Percentiles rank a stretch among this genome's conserved stretches.
phyloP scores from a whole-genome alignment of 1,139 yeast species.

The Hansenula sp. region DNA sequence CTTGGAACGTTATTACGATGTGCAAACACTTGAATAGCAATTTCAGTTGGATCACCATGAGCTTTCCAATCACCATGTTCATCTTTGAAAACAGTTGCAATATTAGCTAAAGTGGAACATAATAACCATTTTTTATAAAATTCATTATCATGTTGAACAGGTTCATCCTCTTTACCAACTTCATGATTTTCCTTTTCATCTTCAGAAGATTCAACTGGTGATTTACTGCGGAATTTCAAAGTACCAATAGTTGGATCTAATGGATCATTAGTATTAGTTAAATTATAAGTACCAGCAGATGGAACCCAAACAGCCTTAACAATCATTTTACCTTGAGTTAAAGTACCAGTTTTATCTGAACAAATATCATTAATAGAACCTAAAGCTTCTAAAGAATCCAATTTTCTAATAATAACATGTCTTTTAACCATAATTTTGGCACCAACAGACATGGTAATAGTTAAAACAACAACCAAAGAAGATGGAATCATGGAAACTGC shows the following conservation, averaged over 20 bases:
- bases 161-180: constrained; percentile 25
- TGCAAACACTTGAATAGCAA: constrained; percentile 74
- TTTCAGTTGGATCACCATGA: constrained; percentile 83
- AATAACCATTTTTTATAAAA: constrained; percentile 45
- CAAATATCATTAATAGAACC: constrained; percentile 82
- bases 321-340: constrained; percentile 79
- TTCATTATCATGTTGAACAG: constrained; percentile 18
- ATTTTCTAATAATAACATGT: constrained; percentile 70
- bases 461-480: constrained; percentile 72
- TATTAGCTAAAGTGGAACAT: constrained; percentile 69
- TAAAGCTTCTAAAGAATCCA: constrained; percentile 74
- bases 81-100: constrained; percentile 51
- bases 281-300: constrained; percentile 60
- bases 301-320: constrained; percentile 75
- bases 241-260: constrained; percentile 69
- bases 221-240: constrained; percentile 35
- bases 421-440: constrained; percentile 72
- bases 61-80: constrained; percentile 55
- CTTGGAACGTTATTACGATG: constrained; percentile 46
- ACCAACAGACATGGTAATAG: constrained; percentile 85
- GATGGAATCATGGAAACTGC: constrained; percentile 85
- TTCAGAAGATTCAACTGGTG: constrained; percentile 36
- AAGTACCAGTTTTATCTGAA: constrained; percentile 80
- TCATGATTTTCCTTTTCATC: constrained; percentile 24
- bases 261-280: constrained; percentile 61